Evolutionary conservation across 2,329 filamentous ascomycete genomes (phyloP).

Genomic region (Aspergillus calidoustus): DNA sequence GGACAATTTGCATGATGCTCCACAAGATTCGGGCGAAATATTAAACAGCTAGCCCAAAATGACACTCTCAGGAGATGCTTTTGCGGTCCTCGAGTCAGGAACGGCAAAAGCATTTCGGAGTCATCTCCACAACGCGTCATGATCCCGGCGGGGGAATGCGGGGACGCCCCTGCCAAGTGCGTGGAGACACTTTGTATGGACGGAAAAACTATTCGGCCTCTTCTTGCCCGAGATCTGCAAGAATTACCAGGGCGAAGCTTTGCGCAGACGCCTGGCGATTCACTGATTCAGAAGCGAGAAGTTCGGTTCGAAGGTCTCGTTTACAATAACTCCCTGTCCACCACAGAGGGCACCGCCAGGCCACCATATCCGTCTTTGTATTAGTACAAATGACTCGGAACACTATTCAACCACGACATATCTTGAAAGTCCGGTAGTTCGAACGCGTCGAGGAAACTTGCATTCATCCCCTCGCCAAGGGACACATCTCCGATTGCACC

Average conservation of each 20-base stretch:
- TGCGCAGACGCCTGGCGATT: background rate
- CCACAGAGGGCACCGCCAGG: background rate
- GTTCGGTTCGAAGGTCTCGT: too few relatives aligned
- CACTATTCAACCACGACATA: slow-evolving; percentile 42
- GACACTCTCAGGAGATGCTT: background rate
- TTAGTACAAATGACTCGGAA: slow-evolving; percentile 37
- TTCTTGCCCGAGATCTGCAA: slow-evolving; percentile 21
- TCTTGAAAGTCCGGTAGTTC: slow-evolving; percentile 38
- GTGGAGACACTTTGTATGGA: slow-evolving; percentile 12
- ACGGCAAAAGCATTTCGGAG: background rate
- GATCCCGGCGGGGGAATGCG: slow-evolving; percentile 19
- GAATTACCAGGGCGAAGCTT: background rate
- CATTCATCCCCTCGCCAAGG: slow-evolving; percentile 33
- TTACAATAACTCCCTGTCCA: too few relatives aligned
- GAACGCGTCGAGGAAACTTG: slow-evolving; percentile 30
- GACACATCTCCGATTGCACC: slow-evolving; percentile 28
- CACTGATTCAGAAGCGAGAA: too few relatives aligned
- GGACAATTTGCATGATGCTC: background rate
- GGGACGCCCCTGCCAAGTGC: slow-evolving; percentile 18
- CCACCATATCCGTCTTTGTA: background rate
- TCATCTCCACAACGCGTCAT: background rate
- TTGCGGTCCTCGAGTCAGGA: background rate
- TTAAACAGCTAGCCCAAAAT: background rate
- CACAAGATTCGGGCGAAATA: background rate
- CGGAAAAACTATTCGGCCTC: slow-evolving; percentile 27